Evolutionary conservation across 495 filamentous ascomycete species (phyloP).

Genomic region (Cercophora sp.): DNA sequence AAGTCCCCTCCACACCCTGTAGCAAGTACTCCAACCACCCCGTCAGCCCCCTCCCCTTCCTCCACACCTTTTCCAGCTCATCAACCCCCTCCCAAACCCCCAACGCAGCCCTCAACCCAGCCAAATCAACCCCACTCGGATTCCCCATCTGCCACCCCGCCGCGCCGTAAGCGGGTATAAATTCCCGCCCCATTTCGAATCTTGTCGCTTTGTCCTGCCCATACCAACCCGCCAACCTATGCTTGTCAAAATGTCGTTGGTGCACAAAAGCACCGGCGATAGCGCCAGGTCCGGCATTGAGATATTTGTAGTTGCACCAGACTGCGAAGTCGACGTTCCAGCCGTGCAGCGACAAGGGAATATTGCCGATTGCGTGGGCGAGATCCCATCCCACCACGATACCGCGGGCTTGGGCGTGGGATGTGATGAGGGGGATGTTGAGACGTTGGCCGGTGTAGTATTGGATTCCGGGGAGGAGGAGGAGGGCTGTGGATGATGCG

Average conservation of each 20-base stretch:
- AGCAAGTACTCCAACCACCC: slow-evolving; percentile 72
- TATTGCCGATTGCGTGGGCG: slow-evolving; percentile 88
- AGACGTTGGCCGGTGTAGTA: slow-evolving; percentile 91
- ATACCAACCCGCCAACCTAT: slow-evolving; percentile 75
- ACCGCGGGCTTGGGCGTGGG: slow-evolving; percentile 65
- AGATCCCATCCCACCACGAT: slow-evolving; percentile 89
- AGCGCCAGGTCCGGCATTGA: slow-evolving; percentile 81
- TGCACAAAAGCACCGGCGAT: slow-evolving; percentile 87
- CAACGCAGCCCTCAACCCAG: slow-evolving; percentile 67
- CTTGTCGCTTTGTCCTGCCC: slow-evolving; percentile 67
- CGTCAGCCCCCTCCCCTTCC: slow-evolving; percentile 71
- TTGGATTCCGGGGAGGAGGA: slow-evolving; percentile 85
- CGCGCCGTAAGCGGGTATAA: slow-evolving; percentile 63
- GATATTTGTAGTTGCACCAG: slow-evolving; percentile 96
- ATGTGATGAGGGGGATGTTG: slow-evolving; percentile 78
- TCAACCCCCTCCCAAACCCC: slow-evolving; percentile 65
- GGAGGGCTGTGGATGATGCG: slow-evolving; percentile 66
- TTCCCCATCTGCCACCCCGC: slow-evolving; percentile 64
- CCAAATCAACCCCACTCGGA: slow-evolving; percentile 58
- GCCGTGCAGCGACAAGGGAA: slow-evolving; percentile 72
- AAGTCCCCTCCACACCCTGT: slow-evolving; percentile 47
- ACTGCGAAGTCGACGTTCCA: slow-evolving; percentile 95
- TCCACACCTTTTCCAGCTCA: slow-evolving; percentile 59
- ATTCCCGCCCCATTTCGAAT: slow-evolving; percentile 74
- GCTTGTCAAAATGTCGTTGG: slow-evolving; percentile 54